Evolutionary conservation across 2,329 filamentous ascomycete genomes (phyloP).

Genomic region (Thielaviopsis musarum): DNA sequence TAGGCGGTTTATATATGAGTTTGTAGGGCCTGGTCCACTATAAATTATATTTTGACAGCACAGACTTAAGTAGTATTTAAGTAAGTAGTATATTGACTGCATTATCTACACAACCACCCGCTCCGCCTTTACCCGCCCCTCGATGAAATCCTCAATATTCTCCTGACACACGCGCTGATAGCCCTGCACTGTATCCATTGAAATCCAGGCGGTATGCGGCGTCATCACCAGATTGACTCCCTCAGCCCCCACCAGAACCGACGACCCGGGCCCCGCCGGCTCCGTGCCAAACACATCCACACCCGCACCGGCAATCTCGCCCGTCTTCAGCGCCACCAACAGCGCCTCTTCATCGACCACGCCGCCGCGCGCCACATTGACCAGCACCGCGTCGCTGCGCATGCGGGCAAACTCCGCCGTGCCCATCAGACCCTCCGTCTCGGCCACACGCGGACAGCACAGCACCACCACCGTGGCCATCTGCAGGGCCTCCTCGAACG

Average conservation of each 20-base stretch:
- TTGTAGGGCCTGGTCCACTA: too few species aligned
- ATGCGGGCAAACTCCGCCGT: slow-evolving; percentile 30
- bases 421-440: slow-evolving; percentile 55
- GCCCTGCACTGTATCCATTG: slow-evolving; percentile 10
- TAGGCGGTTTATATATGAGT: too few species aligned
- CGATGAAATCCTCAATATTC: slow-evolving; percentile 3
- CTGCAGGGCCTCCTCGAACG: slow-evolving; percentile 38
- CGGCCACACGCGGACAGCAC: slow-evolving; percentile 64
- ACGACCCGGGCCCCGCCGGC: slow-evolving; percentile 32
- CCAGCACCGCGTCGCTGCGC: slow-evolving; percentile 55
- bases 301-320: slow-evolving; percentile 58
- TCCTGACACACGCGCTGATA: slow-evolving; percentile 12
- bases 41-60: too few species aligned
- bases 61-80: too few species aligned
- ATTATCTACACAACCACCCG: slow-evolving; percentile 2
- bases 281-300: slow-evolving; percentile 68
- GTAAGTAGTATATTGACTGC: too few species aligned
- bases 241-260: neutral
- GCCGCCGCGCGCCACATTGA: slow-evolving; percentile 67
- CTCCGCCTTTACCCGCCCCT: slow-evolving; percentile 4
- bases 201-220: slow-evolving; percentile 12
- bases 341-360: slow-evolving; percentile 65
- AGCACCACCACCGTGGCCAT: slow-evolving; percentile 62
- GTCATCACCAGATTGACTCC: slow-evolving; percentile 10
- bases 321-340: slow-evolving; percentile 50